Base-by-base conservation (phyloP, 1,139 yeast species). In the Taphrina wiesneri region DNA sequence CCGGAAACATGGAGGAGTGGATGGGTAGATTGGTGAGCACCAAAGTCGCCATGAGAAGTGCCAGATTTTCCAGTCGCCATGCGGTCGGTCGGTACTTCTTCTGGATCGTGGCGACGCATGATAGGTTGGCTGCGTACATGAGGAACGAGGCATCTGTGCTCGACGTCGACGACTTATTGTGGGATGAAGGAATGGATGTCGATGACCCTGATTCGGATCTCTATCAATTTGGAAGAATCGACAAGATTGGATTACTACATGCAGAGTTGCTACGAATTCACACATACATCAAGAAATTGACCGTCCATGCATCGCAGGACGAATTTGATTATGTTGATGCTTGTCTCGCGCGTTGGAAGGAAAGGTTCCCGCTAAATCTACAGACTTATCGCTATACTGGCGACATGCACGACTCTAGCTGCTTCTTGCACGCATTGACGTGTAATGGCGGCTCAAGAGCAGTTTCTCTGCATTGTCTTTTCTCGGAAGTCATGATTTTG, bases 101-200 rank as follows among this genome's bases (percentile, higher is more conserved):
- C 36, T 59, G 63, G 63, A 34, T 43, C 34, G 56, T 59, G 17
- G 56, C 63, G 17, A 46, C 54, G 36, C 63, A 59, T 43, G 63
- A 46, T 47, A 36, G 63, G 1, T 6, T 47, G 56, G 63, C 63
- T 5, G 47, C 46, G 13, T 34, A 21, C 28, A 17, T 47, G 56
- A 25, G 63, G 0, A n/a, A 15, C 17, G 49, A 19, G 26, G 36
- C 46, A 9, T 46, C 34, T 21, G 63, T 59, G 13, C 32, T 59
- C 26, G 63, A 59, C 30, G 63, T 59, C 23, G 63, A 59, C 15
- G 63, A 59, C 11, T 47, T 59, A 28, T 52, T 32, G n/a, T 59
- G 63, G 63, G 56, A 46, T 15, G 21, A 23, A 30, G 45, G 32
- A 23, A 26, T 34, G 7, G 53, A 25, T 26, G 39, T 17, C 21